These are phyloP conservation scores for Olyra latifolia DNA, from an alignment of 176 grass and related monocot genomes.

Conservation along the genomic window DNA sequence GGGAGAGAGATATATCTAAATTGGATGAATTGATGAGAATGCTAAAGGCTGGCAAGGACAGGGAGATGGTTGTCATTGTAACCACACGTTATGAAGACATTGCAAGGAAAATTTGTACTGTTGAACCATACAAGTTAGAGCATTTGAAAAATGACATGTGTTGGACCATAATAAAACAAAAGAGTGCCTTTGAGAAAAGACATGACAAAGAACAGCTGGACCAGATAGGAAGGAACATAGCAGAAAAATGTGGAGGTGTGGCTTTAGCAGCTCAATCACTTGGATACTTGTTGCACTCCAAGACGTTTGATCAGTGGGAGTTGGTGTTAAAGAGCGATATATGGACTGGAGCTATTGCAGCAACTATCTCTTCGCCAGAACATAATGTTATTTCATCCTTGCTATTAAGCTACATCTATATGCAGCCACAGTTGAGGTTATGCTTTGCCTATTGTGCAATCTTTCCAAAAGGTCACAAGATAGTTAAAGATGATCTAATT, in stretches of 20 bases:
- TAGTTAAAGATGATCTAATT: constrained; percentile 10
- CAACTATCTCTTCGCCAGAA: not conserved
- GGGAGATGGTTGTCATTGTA: constrained; percentile 8
- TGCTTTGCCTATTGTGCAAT: constrained; percentile 7
- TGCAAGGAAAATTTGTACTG: not conserved
- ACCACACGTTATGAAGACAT: constrained; percentile 12
- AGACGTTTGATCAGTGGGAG: accelerated
- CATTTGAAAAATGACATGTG: constrained; percentile 12
- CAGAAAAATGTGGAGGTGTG: constrained; percentile 24
- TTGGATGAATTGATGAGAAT: too few relatives aligned
- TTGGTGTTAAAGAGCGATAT: too few relatives aligned
- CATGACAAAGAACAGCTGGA: not conserved
- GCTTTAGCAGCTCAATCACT: constrained; percentile 34
- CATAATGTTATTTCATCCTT: not conserved
- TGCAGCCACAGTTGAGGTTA: not conserved
- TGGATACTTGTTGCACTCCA: constrained; percentile 8
- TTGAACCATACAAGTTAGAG: not conserved
- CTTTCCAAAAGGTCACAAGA: not conserved
- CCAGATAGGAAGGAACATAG: constrained; percentile 3
- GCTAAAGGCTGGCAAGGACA: not conserved
- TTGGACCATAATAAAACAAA: constrained; percentile 33
- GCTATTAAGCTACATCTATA: constrained; percentile 16
- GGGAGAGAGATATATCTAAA: too few relatives aligned
- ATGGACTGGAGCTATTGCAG: too few relatives aligned
- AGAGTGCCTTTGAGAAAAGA: not conserved